A percentile compares a stretch with the other conserved stretches of the same genome.
phyloP scores from a whole-genome alignment of 129 eudicot species.

The Flaveria linearis region DNA sequence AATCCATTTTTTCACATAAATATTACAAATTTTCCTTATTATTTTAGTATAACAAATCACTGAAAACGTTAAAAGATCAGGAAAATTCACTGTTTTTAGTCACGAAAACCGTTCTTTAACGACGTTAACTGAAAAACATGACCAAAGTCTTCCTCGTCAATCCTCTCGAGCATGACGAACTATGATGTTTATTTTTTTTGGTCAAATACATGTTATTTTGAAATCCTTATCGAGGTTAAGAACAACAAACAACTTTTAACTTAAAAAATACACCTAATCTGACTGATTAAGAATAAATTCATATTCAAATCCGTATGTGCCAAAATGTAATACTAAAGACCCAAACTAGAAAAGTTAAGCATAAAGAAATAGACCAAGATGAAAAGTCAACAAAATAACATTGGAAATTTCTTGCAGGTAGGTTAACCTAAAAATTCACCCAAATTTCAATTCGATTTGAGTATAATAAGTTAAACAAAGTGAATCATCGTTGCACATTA shows the following conservation, averaged over 20 bases:
- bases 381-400: conserved; percentile 30
- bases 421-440: conserved; percentile 28
- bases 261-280: conserved; percentile 2
- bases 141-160: neutral
- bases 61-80: neutral
- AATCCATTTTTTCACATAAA: neutral
- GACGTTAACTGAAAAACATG: neutral
- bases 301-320: conserved; percentile 8
- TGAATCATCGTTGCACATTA: conserved; percentile 22
- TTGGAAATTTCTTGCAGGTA: conserved; percentile 22
- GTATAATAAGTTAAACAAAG: conserved; percentile 14
- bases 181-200: neutral
- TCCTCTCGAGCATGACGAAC: neutral
- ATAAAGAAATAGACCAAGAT: conserved; percentile 5
- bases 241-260: conserved; percentile 7
- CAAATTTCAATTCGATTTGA: conserved; percentile 11
- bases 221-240: conserved; percentile 18
- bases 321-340: conserved; percentile 26
- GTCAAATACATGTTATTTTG: conserved; percentile 5
- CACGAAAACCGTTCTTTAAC: neutral
- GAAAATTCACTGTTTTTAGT: neutral
- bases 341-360: conserved; percentile 6
- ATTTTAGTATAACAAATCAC: neutral
- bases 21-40: neutral
- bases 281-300: conserved; percentile 7